These are phyloP conservation scores for Diplodia sapinea DNA, from an alignment of 2,329 filamentous ascomycete species.

Conservation along the genomic window DNA sequence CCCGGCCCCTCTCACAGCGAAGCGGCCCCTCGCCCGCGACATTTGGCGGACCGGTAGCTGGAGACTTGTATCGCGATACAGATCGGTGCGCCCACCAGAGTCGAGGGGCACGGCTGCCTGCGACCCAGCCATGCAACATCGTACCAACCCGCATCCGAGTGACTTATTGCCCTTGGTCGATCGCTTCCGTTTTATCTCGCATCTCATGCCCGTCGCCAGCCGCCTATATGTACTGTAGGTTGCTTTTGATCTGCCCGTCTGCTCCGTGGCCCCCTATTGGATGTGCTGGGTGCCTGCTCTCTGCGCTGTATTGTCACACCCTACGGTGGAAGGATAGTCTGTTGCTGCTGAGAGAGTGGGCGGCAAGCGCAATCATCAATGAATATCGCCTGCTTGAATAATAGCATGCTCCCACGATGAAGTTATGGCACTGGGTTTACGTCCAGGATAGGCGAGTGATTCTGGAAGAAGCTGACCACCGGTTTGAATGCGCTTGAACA, in stretches of 20 bases:
- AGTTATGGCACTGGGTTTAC: no score
- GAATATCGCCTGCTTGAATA: no score
- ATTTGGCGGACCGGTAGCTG: not conserved
- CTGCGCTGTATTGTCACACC: not conserved
- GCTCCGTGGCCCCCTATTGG: not conserved
- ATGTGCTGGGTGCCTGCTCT: not conserved
- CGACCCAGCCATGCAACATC: not conserved
- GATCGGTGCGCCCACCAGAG: not conserved
- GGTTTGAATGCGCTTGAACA: no score
- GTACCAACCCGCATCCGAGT: not conserved
- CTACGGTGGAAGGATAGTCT: no score
- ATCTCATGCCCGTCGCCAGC: not conserved
- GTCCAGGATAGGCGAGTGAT: no score
- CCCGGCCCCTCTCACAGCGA: not conserved
- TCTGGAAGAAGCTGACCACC: no score
- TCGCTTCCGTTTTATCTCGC: not conserved
- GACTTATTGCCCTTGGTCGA: not conserved
- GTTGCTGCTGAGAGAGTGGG: no score
- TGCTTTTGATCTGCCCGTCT: not conserved
- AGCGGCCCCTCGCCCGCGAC: not conserved
- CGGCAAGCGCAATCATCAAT: no score
- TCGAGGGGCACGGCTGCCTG: not conserved
- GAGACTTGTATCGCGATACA: constrained; percentile 16
- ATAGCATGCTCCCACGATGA: no score
- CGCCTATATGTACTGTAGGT: not conserved